Base-by-base conservation (phyloP, 192 early-diverging fungal genomes). In the Geranomyces variabilis region DNA sequence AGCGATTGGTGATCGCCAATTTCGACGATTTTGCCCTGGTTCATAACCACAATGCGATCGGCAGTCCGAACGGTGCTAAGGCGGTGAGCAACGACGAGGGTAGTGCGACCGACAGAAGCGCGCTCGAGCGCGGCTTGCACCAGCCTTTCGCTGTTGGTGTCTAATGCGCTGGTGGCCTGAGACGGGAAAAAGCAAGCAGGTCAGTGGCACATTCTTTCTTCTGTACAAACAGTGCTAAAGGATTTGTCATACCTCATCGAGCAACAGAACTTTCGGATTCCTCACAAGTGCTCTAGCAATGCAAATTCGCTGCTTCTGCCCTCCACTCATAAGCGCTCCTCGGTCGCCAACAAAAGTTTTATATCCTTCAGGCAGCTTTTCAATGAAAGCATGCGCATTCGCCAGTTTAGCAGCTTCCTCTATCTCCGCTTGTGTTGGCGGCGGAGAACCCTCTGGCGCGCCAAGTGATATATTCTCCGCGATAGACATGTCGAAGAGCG, bases 271-370 rank as follows among this genome's bases (percentile, higher is more conserved):
- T 74, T 90, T 89, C 51, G 93, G 93, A 63, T 93, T 90, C 60
- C 91, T 88, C 48, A 95, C 88, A 34, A 96, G 76, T 15, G 93
- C 93, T 48, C 94, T 86, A 0, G 94, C 95, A 84, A 98, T 96
- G 51, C 93, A 93, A 77, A 98, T 93, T 67, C 96, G 4, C 15
- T 96, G 94, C 75, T 95, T 95, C 77, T 96, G 94, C 28, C 94
- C 94, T 58, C 94, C 94, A 63, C 89, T 91, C 15, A 96, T 67
- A 63, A 89, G 86, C n/a, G 71, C 78, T 34, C 71, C 67, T 87
- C 93, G 91, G 71, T 94, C 96, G 30, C 94, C 91, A 22, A 81
- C 75, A 24, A 60, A 10, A 8, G 94, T 96, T 49, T 93, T 83
- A 67, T 93, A 94, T 67, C 89, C 85, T 19, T 91, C 86, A 6